A percentile compares a stretch with the other conserved stretches of the same genome.
Conservation (phyloP, 805 yeast genomes). For the Nakazawaea wickerhamii region DNA sequence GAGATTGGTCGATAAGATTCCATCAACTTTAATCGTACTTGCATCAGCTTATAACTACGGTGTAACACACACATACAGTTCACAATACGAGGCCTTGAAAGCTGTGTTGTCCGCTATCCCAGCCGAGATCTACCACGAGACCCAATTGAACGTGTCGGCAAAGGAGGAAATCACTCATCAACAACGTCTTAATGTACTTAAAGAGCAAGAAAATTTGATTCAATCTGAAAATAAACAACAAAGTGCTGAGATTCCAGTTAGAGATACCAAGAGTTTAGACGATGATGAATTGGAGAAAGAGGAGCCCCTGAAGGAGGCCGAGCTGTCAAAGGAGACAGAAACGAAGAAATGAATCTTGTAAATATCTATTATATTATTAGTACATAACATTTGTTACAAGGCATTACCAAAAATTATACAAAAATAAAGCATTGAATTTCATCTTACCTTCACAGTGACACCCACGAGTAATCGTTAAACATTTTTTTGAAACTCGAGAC, state of each 20-base stretch:
- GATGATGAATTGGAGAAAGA: constrained; percentile 27
- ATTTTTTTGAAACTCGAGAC: constrained; percentile 14
- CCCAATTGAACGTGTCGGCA: constrained; percentile 67
- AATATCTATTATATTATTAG: not conserved
- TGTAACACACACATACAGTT: constrained; percentile 34
- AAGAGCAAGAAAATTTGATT: constrained; percentile 79
- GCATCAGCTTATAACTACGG: constrained; percentile 87
- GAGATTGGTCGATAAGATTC: constrained; percentile 80
- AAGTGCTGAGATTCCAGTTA: constrained; percentile 58
- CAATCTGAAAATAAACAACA: constrained; percentile 87
- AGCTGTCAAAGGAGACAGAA: not conserved
- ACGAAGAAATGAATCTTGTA: constrained; percentile 4
- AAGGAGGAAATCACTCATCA: constrained; percentile 58
- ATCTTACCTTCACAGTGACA: too few species aligned
- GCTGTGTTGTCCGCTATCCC: constrained; percentile 89
- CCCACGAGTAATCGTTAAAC: constrained; percentile 15
- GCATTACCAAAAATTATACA: too few species aligned
- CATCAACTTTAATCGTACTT: constrained; percentile 79
- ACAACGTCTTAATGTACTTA: constrained; percentile 64
- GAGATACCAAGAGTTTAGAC: constrained; percentile 58
- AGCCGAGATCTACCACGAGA: constrained; percentile 92
- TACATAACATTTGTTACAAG: too few species aligned
- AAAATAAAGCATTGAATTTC: too few species aligned
- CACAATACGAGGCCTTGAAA: constrained; percentile 79
- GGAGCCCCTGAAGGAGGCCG: constrained; percentile 14